Evolutionary conservation across 2,329 filamentous ascomycete species (phyloP), one percentile per base, ranked within the genome.

Genomic region (Trematosphaeria pertusa): DNA sequence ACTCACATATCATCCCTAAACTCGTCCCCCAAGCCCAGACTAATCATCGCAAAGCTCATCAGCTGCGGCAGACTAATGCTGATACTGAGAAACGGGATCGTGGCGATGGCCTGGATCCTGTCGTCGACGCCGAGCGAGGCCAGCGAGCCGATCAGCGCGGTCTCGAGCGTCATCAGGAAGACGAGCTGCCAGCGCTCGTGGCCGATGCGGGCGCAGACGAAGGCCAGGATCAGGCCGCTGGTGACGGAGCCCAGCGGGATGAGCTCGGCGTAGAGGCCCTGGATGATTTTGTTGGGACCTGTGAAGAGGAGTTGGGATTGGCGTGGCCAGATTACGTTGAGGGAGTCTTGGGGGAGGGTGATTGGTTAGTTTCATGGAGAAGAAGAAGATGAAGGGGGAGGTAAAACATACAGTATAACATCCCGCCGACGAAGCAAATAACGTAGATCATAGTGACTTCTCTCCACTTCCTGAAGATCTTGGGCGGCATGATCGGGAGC

Each of bases 401-500:
- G 28, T 37, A n/a, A n/a, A n/a, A n/a, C 46, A 33, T 36, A 48
- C 40, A 48, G 19, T 48, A 48, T 10, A 48, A 22, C 46, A 48
- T 44, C 6, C 40, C 46, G 5, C 46, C 46, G 7, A 48, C 39
- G 24, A 44, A 48, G 22, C 46, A 48, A 19, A 48, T 28, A 9
- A 50, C 47, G 22, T 46, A 50, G 8, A 46, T 40, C 41, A 50
- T 50, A 19, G 37, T 46, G 14, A 50, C 47, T 37, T 50, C 47
- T 30, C 47, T 41, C 47, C 47, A 50, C 37, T 46, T 50, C 19
- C 28, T 50, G 33, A 46, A 46, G 18, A 50, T 37, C 17, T 43
- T 41, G 2, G 37, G 42, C 37, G 42, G 47, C 47, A 50, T 50
- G 22, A 50, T 50, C 12, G 38, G 46, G 15, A 43, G 30, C 11